Percentiles rank a stretch among this genome's conserved stretches.
Evolutionary conservation across 352 stramenopile genomes (phyloP).

Genomic region (Phytophthora vignae): DNA sequence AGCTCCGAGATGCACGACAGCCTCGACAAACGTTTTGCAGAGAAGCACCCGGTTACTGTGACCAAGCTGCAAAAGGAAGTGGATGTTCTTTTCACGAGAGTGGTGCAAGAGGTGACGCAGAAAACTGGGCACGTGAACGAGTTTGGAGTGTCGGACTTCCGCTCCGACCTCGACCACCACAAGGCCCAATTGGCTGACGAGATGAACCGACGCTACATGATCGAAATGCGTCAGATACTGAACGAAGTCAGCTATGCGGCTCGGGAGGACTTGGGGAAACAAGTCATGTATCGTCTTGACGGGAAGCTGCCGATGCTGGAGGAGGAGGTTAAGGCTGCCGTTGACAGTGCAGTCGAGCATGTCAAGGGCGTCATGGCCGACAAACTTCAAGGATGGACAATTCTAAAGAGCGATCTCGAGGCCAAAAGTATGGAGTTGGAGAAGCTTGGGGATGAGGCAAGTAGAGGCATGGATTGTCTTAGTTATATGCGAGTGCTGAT

Average conservation of each 20-base stretch:
- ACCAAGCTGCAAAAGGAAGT: conserved; percentile 66
- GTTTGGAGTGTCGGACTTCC: conserved; percentile 46
- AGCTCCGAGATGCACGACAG: conserved; percentile 68
- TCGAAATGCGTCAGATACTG: conserved; percentile 82
- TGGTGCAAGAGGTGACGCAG: conserved; percentile 44
- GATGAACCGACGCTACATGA: conserved; percentile 77
- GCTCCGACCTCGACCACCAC: conserved; percentile 65
- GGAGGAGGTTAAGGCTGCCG: conserved; percentile 66
- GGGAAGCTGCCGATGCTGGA: conserved; percentile 71
- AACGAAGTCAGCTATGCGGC: conserved; percentile 70
- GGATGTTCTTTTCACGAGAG: conserved; percentile 47
- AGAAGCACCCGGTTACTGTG: conserved; percentile 61
- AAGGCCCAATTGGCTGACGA: conserved; percentile 72
- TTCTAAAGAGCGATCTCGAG: conserved; percentile 68
- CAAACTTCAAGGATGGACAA: conserved; percentile 77
- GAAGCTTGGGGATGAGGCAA: conserved; percentile 79
- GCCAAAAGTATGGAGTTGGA: conserved; percentile 74
- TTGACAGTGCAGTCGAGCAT: conserved; percentile 64
- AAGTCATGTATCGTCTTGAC: conserved; percentile 67
- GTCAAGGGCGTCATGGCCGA: conserved; percentile 60
- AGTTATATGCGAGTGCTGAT: not conserved
- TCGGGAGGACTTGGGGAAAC: conserved; percentile 70
- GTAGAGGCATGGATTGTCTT: conserved; percentile 14
- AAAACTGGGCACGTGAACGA: conserved; percentile 33
- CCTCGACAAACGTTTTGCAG: conserved; percentile 64